phyloP scores from a whole-genome alignment of 768 basidiomycete species.

The Rhodotorula sphaerocarpa region DNA sequence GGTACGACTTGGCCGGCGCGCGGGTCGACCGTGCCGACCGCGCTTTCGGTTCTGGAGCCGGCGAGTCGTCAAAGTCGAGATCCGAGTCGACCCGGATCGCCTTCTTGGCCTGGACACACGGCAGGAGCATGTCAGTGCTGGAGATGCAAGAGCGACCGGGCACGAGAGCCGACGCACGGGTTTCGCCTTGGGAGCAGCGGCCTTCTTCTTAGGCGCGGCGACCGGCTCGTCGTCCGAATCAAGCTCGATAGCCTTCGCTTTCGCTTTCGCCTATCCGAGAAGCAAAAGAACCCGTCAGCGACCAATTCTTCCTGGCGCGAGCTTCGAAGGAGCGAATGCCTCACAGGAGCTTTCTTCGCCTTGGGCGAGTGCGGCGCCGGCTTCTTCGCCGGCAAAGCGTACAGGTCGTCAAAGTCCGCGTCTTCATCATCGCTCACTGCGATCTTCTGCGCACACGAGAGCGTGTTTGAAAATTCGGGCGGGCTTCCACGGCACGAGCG shows the following conservation, averaged over 20 bases:
- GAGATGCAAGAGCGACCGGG: too few species aligned
- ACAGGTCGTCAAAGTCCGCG: slow-evolving; percentile 22
- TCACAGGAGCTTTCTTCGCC: slow-evolving; percentile 8
- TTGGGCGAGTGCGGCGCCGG: slow-evolving; percentile 20
- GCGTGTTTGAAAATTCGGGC: too few species aligned
- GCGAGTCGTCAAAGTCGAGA: not conserved
- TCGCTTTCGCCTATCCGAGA: not conserved
- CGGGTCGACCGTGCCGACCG: slow-evolving; percentile 12
- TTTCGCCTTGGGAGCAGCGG: slow-evolving; percentile 1
- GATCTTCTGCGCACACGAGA: too few species aligned
- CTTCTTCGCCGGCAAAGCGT: slow-evolving; percentile 19
- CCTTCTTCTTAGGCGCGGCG: not conserved
- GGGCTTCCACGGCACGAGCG: too few species aligned
- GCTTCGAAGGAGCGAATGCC: not conserved
- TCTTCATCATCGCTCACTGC: slow-evolving; percentile 6
- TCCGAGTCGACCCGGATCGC: not conserved
- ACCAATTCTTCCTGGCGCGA: not conserved
- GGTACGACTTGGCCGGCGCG: slow-evolving; percentile 22
- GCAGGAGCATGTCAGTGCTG: not conserved
- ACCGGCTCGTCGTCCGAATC: not conserved
- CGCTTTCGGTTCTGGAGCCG: slow-evolving; percentile 2
- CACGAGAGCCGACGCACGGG: not conserved
- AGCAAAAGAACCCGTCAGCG: too few species aligned
- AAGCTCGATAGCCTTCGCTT: slow-evolving; percentile 6
- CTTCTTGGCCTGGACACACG: slow-evolving; percentile 8